phyloP scores from a whole-genome alignment of 441 rosid species.

The Flueggea neowawraea region DNA sequence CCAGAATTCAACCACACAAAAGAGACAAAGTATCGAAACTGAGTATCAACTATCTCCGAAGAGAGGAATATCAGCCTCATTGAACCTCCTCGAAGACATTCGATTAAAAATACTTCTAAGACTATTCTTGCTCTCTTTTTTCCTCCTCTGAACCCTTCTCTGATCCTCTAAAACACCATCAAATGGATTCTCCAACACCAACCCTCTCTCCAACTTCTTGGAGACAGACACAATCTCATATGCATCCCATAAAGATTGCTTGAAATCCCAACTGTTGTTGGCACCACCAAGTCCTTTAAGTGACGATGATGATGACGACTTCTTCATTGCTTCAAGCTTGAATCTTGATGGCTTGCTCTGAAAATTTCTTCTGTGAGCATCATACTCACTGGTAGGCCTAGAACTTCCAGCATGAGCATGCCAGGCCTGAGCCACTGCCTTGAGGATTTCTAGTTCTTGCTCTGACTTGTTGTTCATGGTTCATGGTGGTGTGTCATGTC shows the following conservation, averaged over 20 bases:
- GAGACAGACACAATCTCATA: slow-evolving; percentile 59
- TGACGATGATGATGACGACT: neutral
- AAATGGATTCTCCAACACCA: slow-evolving; percentile 36
- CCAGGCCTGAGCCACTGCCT: slow-evolving; percentile 90
- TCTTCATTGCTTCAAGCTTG: slow-evolving; percentile 52
- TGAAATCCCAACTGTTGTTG: slow-evolving; percentile 50
- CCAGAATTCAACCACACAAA: neutral
- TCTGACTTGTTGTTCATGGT: neutral
- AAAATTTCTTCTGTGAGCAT: slow-evolving; percentile 41
- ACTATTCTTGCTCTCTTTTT: slow-evolving; percentile 49
- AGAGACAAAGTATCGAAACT: no score
- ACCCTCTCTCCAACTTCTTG: slow-evolving; percentile 50
- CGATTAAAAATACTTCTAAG: slow-evolving; percentile 56
- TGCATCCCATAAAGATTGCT: slow-evolving; percentile 65
- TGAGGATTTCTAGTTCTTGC: slow-evolving; percentile 51
- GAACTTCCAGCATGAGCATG: slow-evolving; percentile 40
- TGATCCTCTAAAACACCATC: slow-evolving; percentile 8
- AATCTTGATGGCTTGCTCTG: slow-evolving; percentile 56
- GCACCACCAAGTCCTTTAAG: slow-evolving; percentile 7
- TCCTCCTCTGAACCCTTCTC: slow-evolving; percentile 14
- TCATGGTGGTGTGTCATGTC: no score
- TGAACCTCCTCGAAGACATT: slow-evolving; percentile 45
- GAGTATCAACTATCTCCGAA: no score
- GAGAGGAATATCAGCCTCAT: slow-evolving; percentile 16
- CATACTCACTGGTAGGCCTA: slow-evolving; percentile 41